phyloP scores from a whole-genome alignment of 164 flowering plant genomes.

The Buxus sempervirens region DNA sequence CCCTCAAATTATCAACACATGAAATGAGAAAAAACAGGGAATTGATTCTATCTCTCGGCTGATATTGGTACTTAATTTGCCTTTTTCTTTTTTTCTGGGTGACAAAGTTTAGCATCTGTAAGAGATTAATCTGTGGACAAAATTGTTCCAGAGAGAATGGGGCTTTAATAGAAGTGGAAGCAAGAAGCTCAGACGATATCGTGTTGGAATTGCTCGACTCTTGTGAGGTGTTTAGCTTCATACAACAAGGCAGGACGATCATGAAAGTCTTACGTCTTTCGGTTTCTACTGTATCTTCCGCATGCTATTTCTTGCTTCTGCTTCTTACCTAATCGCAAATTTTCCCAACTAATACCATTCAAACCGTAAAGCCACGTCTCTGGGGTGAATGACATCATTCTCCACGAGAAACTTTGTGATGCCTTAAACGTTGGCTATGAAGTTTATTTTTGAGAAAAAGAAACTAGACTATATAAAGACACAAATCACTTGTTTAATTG shows the following conservation, averaged over 20 bases:
- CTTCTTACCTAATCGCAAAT: background rate
- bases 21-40: too few species aligned
- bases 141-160: background rate
- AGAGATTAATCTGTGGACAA: background rate
- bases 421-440: too few species aligned
- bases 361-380: background rate
- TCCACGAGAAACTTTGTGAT: too few species aligned
- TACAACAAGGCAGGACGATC: background rate
- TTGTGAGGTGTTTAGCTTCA: background rate
- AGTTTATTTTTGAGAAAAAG: too few species aligned
- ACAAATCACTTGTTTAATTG: too few species aligned
- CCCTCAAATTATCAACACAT: too few species aligned
- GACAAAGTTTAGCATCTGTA: background rate
- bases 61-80: too few species aligned
- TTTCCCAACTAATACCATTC: too few species aligned
- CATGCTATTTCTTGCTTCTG: background rate
- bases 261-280: constrained; percentile 7
- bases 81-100: too few species aligned
- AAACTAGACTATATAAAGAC: too few species aligned
- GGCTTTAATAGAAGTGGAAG: background rate
- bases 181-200: background rate
- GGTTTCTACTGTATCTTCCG: background rate
- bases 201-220: background rate
- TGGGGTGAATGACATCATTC: too few species aligned
- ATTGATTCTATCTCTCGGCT: too few species aligned